These are phyloP conservation scores for Gossypium laxum DNA, from an alignment of 441 rosid species.

Conservation along the genomic window DNA sequence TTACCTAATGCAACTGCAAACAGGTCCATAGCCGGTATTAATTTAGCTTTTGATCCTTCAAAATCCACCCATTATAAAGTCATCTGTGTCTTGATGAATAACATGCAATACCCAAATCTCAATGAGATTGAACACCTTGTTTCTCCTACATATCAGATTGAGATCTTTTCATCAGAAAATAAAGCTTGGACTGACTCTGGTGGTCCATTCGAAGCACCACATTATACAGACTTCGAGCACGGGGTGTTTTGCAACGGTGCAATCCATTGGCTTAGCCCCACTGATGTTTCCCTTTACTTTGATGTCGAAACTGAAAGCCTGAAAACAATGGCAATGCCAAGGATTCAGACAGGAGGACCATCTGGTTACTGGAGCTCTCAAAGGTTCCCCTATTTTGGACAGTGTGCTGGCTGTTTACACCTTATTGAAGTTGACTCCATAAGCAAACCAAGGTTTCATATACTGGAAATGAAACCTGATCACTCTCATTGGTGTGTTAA, in stretches of 20 bases:
- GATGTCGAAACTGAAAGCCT: conserved; percentile 14
- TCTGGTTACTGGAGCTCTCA: conserved; percentile 9
- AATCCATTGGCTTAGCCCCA: conserved; percentile 24
- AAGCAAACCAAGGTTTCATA: conserved; percentile 1
- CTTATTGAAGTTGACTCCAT: conserved; percentile 24
- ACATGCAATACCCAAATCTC: neutral
- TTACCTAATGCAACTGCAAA: neutral
- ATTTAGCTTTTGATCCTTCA: conserved; percentile 25
- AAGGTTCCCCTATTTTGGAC: conserved; percentile 19
- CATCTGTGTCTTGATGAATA: conserved; percentile 8
- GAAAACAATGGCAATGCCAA: conserved; percentile 21
- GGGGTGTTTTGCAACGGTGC: conserved; percentile 24
- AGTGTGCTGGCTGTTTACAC: conserved; percentile 19
- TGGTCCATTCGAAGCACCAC: neutral
- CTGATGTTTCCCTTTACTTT: conserved; percentile 14
- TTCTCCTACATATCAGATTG: conserved; percentile 12
- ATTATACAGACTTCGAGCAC: neutral
- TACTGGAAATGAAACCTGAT: conserved; percentile 22
- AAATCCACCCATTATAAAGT: conserved; percentile 28
- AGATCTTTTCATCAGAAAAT: conserved; percentile 20
- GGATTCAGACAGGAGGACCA: neutral
- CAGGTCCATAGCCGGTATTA: conserved; percentile 14
- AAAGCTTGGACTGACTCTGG: conserved; percentile 18
- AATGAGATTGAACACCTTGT: neutral
- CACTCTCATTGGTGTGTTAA: conserved; percentile 15